Conservation (phyloP, 2,329 filamentous ascomycete species). For the Colletotrichum sp. region DNA sequence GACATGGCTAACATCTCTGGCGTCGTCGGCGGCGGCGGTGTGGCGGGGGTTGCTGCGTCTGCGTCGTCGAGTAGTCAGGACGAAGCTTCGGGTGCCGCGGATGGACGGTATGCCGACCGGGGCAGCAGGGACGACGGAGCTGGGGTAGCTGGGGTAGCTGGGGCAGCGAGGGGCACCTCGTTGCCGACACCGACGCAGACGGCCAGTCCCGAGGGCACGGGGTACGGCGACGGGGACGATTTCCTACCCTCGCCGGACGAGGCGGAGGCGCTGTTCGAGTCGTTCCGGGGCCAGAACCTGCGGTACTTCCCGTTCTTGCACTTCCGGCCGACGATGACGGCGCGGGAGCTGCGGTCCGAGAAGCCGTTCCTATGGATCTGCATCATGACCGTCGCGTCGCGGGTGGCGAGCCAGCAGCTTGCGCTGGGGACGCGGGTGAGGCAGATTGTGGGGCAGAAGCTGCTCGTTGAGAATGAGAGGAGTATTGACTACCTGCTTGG, state of each 20-base stretch:
- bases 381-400: constrained; percentile 36
- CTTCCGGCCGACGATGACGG: constrained; percentile 21
- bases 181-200: constrained; percentile 13
- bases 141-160: neutral
- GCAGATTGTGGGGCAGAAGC: constrained; percentile 26
- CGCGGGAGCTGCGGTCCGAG: constrained; percentile 30
- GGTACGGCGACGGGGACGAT: neutral
- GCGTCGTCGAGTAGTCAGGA: neutral
- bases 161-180: neutral
- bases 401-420: constrained; percentile 25
- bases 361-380: constrained; percentile 43
- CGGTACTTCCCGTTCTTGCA: constrained; percentile 31
- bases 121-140: neutral
- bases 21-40: neutral
- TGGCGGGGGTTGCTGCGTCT: neutral
- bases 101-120: neutral
- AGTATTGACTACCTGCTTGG: constrained; percentile 33
- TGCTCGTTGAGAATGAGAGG: constrained; percentile 27
- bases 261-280: constrained; percentile 16
- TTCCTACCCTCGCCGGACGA: constrained; percentile 10
- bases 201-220: neutral
- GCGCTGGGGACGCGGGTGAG: constrained; percentile 27
- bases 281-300: constrained; percentile 28
- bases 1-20: neutral
- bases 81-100: neutral